These are phyloP conservation scores for Cladorrhinum sp. DNA, from an alignment of 2,329 filamentous ascomycete species.

Conservation along the genomic window DNA sequence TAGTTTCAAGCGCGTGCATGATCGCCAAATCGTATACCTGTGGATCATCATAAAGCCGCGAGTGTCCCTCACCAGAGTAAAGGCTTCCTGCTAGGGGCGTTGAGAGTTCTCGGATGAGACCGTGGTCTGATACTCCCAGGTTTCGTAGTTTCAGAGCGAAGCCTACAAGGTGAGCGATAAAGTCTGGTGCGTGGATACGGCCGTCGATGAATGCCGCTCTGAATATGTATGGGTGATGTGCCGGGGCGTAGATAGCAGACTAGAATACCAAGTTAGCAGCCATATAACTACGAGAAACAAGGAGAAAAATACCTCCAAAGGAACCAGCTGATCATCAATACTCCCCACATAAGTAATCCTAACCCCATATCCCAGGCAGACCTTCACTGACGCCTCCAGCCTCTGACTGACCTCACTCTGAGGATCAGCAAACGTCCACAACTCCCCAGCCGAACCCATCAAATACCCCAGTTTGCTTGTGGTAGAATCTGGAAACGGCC, in stretches of 20 bases:
- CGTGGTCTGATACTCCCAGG: slow-evolving; percentile 87
- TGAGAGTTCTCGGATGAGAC: slow-evolving; percentile 85
- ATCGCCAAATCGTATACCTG: slow-evolving; percentile 79
- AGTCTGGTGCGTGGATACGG: slow-evolving; percentile 86
- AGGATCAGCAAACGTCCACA: slow-evolving; percentile 88
- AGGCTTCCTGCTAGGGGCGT: slow-evolving; percentile 84
- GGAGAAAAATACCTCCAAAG: slow-evolving; percentile 65
- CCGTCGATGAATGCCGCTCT: slow-evolving; percentile 96
- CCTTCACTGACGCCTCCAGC: slow-evolving; percentile 72
- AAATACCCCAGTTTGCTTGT: slow-evolving; percentile 82
- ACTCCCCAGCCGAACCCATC: slow-evolving; percentile 84
- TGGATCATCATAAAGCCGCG: slow-evolving; percentile 84
- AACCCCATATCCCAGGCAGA: slow-evolving; percentile 73
- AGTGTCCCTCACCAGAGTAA: slow-evolving; percentile 90
- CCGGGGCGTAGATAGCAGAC: slow-evolving; percentile 83
- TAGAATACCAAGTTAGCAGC: slow-evolving; percentile 31
- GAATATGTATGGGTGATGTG: slow-evolving; percentile 88
- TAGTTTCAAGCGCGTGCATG: slow-evolving; percentile 70
- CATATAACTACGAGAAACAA: neutral
- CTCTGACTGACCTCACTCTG: slow-evolving; percentile 78
- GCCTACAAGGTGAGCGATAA: slow-evolving; percentile 87
- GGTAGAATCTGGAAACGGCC: slow-evolving; percentile 81
- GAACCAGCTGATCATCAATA: slow-evolving; percentile 95
- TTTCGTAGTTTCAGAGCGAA: slow-evolving; percentile 94
- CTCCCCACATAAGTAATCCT: slow-evolving; percentile 86